Evolutionary conservation across 1,139 yeast genomes (phyloP), one percentile per base, ranked within the genome.

Genomic region (Kodamaea sp.): DNA sequence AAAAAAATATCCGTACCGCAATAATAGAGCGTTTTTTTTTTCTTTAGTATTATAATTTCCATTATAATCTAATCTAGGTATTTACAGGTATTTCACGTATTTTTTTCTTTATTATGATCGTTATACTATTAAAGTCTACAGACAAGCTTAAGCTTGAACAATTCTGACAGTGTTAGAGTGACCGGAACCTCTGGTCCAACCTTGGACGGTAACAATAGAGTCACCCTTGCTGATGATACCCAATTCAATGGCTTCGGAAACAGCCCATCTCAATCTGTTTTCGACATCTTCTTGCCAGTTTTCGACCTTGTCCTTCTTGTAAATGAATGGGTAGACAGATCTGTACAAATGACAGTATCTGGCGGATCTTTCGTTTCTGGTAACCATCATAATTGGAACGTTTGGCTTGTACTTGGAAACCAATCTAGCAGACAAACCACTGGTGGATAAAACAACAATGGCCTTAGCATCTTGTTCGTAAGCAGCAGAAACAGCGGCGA

Each of bases 101-200:
- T 15, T 15, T 15, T 15, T 15, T 15, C 20, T 15, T 15, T 15
- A 15, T 15, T 15, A 15, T 15, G 20, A 15, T 15, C 20, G 20
- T 15, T 15, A 15, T 15, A 15, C 20, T 15, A 15, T 15, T 15
- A 15, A 15, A 15, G 20, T 15, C 20, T 26, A 26, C 10, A 33
- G 8, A 10, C 32, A 11, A 15, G 27, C 31, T 56, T 69, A 71
- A 53, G 77, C 77, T 57, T 70, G 74, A 46, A 74, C 76, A 54
- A 73, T 66, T 79, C 97, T 92, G 70, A 92, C 81, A 51, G 98
- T 92, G 84, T 92, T 92, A 62, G 98, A 86, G 81, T 92, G 96
- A 64, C 98, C 99, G 51, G 90, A 78, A 73, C 98, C 98, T 67
- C 94, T 86, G 62, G 96, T 87, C 95, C 96, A 92, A 67, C 98